A percentile compares a stretch with the other conserved stretches of the same genome.
These are phyloP conservation scores for Globisporangium iwayamae DNA, from an alignment of 352 stramenopile species.

Conservation along the genomic window DNA sequence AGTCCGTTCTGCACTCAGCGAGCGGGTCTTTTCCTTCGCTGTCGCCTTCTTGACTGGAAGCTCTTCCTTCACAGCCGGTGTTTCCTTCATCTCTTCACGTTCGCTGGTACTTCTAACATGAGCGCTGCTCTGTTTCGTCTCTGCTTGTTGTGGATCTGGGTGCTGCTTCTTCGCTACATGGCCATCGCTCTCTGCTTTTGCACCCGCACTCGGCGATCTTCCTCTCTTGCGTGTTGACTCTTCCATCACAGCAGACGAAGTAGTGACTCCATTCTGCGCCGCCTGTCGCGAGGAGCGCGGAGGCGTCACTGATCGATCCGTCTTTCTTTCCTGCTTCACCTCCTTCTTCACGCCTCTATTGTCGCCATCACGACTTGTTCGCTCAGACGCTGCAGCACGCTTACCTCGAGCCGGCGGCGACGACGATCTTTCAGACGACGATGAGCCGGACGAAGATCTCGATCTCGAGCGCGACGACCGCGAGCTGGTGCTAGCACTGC, in stretches of 20 bases:
- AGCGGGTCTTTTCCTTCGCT: not conserved
- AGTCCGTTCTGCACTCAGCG: constrained; percentile 8
- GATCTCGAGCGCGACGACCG: constrained; percentile 13
- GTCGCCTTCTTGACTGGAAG: not conserved
- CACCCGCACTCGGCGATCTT: constrained; percentile 8
- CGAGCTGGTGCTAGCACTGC: constrained; percentile 7
- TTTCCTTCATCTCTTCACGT: not conserved
- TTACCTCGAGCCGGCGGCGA: not conserved
- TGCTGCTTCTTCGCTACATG: constrained; percentile 3
- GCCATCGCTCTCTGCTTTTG: constrained; percentile 5
- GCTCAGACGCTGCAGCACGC: not conserved
- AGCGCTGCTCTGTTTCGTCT: constrained; percentile 2
- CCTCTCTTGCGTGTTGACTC: constrained; percentile 14
- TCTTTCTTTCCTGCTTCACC: not conserved
- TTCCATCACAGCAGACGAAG: not conserved
- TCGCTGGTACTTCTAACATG: not conserved
- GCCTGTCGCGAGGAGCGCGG: constrained; percentile 2
- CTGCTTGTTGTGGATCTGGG: not conserved
- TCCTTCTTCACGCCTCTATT: not conserved
- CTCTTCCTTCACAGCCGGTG: not conserved
- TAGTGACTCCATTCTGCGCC: not conserved
- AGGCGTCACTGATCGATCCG: constrained; percentile 6
- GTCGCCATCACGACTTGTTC: not conserved
- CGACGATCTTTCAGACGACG: constrained; percentile 15
- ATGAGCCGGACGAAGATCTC: constrained; percentile 17